Base-by-base conservation (phyloP, 495 filamentous ascomycete genomes). In the Lasiosphaeris hirsuta region DNA sequence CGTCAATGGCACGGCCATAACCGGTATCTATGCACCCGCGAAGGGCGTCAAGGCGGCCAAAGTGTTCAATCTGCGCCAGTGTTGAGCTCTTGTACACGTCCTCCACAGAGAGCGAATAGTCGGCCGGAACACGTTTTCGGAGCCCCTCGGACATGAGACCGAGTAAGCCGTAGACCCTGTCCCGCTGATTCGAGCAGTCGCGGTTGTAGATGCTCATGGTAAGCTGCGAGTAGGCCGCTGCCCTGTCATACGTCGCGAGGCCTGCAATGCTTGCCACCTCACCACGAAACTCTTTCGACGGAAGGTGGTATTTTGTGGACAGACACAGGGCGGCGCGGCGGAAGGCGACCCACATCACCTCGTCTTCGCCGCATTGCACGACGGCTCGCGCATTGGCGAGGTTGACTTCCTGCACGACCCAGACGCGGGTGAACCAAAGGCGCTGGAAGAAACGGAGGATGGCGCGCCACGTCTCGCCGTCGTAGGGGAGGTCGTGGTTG, bases 371-470 rank as follows among this genome's bases (percentile, higher is more conserved):
- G 43, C 43, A 46, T 10, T 46, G 43, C 8, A 46, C 43, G 1
- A 23, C 23, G 4, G 15, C 30, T 15, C 17, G 40, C 23, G 30
- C 41, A 7, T 43, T 17, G 1, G 47, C 47, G 33, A 50, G 47
- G 33, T 50, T 50, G 11, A 50, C 34, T 33, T 50, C 47, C 30
- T 50, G 47, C 15, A 50, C 47, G 13, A 50, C 47, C 47, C 47
- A 50, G 4, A 50, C 30, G 8, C 47, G 47, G 11, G 47, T 50
- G 15, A 50, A 50, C 47, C 47, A 50, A 4, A 50, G 23, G 11
- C 47, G 47, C 33, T 50, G 47, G 33, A 50, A 50, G 3, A 50
- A 10, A 15, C 47, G 47, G 15, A 35, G 23, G 11, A 50, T 50
- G 47, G 47, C 47, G 33, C 47, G 47, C 47, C 47, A 50, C 2